Evolutionary conservation across 1,139 yeast genomes (phyloP).

Genomic region (Hyphopichia khmerensis): DNA sequence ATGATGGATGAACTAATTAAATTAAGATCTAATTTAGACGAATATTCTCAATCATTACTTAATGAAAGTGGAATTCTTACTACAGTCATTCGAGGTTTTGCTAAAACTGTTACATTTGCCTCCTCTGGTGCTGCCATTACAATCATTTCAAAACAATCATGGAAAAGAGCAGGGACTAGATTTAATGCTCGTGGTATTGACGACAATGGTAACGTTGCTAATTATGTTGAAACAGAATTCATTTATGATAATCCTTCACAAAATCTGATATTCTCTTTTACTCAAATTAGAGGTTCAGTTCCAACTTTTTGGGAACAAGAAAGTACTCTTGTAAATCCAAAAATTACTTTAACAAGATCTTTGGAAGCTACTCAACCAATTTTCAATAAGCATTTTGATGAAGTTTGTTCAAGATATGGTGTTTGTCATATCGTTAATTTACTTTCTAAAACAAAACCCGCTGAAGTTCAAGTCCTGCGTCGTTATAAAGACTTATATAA

Average conservation of each 20-base stretch:
- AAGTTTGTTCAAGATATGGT: constrained; percentile 73
- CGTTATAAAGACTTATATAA: constrained; percentile 62
- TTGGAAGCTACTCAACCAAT: constrained; percentile 91
- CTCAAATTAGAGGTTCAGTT: constrained; percentile 90
- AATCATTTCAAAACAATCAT: constrained; percentile 86
- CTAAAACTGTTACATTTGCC: constrained; percentile 67
- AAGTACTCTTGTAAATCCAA: constrained; percentile 76
- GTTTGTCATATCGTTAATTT: constrained; percentile 83
- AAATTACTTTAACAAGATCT: constrained; percentile 84
- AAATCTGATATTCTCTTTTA: constrained; percentile 64
- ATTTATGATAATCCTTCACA: constrained; percentile 52
- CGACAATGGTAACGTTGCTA: constrained; percentile 93
- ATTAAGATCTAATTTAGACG: constrained; percentile 70
- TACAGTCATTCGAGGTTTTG: constrained; percentile 92
- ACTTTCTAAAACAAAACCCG: constrained; percentile 68
- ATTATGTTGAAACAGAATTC: constrained; percentile 92
- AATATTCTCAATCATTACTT: constrained; percentile 52
- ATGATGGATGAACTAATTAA: constrained; percentile 80
- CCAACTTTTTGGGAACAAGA: constrained; percentile 99
- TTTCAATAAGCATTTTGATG: constrained; percentile 76
- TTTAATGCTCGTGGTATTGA: constrained; percentile 93
- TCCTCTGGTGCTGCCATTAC: constrained; percentile 62
- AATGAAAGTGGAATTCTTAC: constrained; percentile 82
- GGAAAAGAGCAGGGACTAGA: constrained; percentile 95
- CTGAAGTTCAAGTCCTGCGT: constrained; percentile 71